Percentiles rank a stretch among this genome's conserved stretches.
Evolutionary conservation across 1,284 basidiomycete genomes (phyloP).

Genomic region (Papiliotrema terrestris): DNA sequence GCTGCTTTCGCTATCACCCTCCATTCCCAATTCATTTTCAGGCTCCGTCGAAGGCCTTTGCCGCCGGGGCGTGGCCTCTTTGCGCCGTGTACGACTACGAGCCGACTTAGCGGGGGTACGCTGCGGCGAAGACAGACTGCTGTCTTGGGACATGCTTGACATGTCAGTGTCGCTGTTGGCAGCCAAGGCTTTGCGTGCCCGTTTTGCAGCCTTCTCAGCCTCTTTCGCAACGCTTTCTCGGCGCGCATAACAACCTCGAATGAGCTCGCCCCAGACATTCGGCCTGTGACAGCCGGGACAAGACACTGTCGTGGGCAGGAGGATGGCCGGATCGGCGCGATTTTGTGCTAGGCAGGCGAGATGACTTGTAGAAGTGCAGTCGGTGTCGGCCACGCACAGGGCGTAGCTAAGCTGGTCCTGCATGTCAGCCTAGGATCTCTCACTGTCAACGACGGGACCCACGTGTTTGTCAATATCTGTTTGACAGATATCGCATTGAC

Average conservation of each 20-base stretch:
- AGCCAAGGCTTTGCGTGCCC: neutral
- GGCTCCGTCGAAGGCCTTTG: neutral
- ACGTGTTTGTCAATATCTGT: conserved; percentile 54
- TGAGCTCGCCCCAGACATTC: conserved; percentile 68
- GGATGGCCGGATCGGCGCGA: conserved; percentile 51
- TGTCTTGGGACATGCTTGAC: too few relatives aligned
- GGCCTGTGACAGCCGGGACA: conserved; percentile 60
- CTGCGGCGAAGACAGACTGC: too few relatives aligned
- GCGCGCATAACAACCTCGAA: conserved; percentile 65
- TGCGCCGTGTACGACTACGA: neutral
- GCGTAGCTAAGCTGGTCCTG: conserved; percentile 60
- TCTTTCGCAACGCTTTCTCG: conserved; percentile 22
- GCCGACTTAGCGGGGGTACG: neutral
- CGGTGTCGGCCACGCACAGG: conserved; percentile 54
- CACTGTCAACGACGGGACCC: conserved; percentile 23
- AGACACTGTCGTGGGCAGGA: conserved; percentile 62
- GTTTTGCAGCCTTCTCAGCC: conserved; percentile 8
- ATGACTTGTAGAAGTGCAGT: conserved; percentile 56
- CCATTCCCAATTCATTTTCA: neutral
- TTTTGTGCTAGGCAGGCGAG: conserved; percentile 63
- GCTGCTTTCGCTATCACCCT: neutral
- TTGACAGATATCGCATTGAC: conserved; percentile 59
- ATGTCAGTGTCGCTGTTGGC: too few relatives aligned
- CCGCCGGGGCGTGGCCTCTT: neutral
- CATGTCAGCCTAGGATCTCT: neutral